Base-by-base conservation (phyloP, 805 yeast genomes). In the Suhomyces kilbournensis region DNA sequence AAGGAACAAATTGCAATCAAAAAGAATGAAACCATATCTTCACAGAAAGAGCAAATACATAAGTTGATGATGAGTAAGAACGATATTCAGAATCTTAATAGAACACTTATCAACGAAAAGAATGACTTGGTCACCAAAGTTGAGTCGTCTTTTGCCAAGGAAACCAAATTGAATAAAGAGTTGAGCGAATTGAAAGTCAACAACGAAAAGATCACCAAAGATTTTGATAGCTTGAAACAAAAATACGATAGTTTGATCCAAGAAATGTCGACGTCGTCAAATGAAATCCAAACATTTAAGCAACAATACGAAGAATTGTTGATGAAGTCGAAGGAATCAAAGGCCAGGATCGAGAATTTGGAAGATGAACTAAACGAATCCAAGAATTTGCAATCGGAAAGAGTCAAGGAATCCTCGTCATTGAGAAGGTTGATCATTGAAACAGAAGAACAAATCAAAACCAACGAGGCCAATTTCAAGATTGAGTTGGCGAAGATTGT, bases 291-390 rank as follows among this genome's bases (percentile, higher is more conserved):
- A 55, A 53, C 69, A 6, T 62, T 82, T 53, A 85, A 80, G 60
- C 85, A 82, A 56, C 90, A 88, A 63, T 81, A 84, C 53, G 93
- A 89, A 48, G 96, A 90, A 60, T 65, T 88, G 47, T 63, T 77
- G 2, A 79, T 87, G 78, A 82, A 88, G 50, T 69, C 84, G 39
- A 80, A 80, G 54, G 98, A 94, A 59, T 72, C 84, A 1, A 78
- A 76, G 43, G 75, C 75, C 49, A 78, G 81, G 56, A 74, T 81
- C 20, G 91, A 88, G 52, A 79, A 83, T 1, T 65, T 92, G 26
- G 91, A 88, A 58, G 96, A 90, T 52, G 97, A 92, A 62, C 70
- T 93, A n/a, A 73, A 79, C 9, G 97, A 92, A 53, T 74, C 88
- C 4, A 79, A 90, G 51, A 79, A 81, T 30, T 75, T 85, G 67